Evolutionary conservation across 202 grass and related monocot genomes (phyloP).

Genomic region (Carex arenaria): DNA sequence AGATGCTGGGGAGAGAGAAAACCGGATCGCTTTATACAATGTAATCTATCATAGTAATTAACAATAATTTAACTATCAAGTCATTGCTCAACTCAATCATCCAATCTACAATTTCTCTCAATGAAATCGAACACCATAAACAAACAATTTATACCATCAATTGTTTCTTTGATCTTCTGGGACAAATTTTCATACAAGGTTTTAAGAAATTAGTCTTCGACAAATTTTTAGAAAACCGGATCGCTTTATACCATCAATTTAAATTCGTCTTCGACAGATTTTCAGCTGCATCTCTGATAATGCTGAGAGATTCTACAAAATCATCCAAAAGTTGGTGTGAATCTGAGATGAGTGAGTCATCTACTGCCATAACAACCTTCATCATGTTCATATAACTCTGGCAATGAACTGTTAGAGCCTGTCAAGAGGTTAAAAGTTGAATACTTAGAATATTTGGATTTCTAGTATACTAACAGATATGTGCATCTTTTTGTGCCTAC

Average conservation of each 20-base stretch:
- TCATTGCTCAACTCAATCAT: not conserved
- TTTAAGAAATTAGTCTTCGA: not conserved
- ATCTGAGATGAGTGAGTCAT: conserved; percentile 53
- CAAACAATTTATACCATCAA: not conserved
- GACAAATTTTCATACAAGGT: not conserved
- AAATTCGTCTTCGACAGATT: not conserved
- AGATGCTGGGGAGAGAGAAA: not conserved
- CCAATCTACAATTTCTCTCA: not conserved
- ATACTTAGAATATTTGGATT: not conserved
- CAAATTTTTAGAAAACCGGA: too few relatives aligned
- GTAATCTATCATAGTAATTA: not conserved
- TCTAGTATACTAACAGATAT: not conserved
- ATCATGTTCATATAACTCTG: conserved; percentile 66
- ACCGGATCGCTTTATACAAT: not conserved
- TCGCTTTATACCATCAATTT: not conserved
- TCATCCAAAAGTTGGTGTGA: conserved; percentile 53
- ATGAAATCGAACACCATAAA: not conserved
- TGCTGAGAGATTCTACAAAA: conserved; percentile 54
- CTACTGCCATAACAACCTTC: conserved; percentile 69
- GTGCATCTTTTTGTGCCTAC: not conserved
- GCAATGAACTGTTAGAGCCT: conserved; percentile 70
- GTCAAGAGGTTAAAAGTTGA: not conserved
- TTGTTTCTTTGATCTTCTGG: not conserved
- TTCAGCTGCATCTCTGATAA: conserved; percentile 46
- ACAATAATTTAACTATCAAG: not conserved